Evolutionary conservation across 768 basidiomycete species (phyloP).

Genomic region (Pleurotus djamor): DNA sequence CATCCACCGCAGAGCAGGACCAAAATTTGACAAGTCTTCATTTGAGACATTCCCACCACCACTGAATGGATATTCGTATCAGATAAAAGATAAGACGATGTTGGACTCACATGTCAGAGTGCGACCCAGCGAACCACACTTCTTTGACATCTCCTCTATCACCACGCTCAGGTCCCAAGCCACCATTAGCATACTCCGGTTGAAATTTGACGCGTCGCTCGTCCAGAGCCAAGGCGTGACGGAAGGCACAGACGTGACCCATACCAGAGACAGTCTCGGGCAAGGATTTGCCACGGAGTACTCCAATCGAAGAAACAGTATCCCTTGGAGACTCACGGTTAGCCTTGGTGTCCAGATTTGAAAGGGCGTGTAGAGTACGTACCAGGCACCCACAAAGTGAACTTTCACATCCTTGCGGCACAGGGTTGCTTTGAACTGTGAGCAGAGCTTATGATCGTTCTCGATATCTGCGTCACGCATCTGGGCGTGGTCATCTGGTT

Average conservation of each 20-base stretch:
- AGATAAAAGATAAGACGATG: background rate
- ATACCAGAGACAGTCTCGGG: slow-evolving; percentile 24
- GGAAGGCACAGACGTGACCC: slow-evolving; percentile 36
- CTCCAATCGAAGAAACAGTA: slow-evolving; percentile 43
- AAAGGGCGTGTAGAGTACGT: background rate
- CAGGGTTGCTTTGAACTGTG: slow-evolving; percentile 14
- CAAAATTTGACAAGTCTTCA: slow-evolving; percentile 11
- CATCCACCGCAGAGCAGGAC: slow-evolving; percentile 17
- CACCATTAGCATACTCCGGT: slow-evolving; percentile 31
- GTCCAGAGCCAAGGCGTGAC: slow-evolving; percentile 46
- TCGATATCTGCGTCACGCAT: too few relatives aligned
- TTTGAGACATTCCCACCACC: slow-evolving; percentile 18
- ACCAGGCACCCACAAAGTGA: slow-evolving; percentile 47
- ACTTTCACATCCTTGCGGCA: slow-evolving; percentile 26
- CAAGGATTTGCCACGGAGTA: slow-evolving; percentile 24
- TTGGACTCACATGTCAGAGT: slow-evolving; percentile 28
- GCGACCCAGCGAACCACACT: slow-evolving; percentile 26
- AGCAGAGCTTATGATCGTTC: slow-evolving; percentile 9
- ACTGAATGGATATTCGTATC: background rate
- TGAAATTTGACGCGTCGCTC: slow-evolving; percentile 45
- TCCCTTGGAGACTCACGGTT: slow-evolving; percentile 28
- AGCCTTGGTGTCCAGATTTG: background rate
- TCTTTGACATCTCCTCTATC: slow-evolving; percentile 18
- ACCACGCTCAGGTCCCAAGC: background rate
- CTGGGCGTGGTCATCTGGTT: too few relatives aligned